A percentile compares a stretch with the other conserved stretches of the same genome.
These are phyloP conservation scores for Apiotrichum veenhuisii DNA, from an alignment of 1,284 basidiomycete species.

Conservation along the genomic window DNA sequence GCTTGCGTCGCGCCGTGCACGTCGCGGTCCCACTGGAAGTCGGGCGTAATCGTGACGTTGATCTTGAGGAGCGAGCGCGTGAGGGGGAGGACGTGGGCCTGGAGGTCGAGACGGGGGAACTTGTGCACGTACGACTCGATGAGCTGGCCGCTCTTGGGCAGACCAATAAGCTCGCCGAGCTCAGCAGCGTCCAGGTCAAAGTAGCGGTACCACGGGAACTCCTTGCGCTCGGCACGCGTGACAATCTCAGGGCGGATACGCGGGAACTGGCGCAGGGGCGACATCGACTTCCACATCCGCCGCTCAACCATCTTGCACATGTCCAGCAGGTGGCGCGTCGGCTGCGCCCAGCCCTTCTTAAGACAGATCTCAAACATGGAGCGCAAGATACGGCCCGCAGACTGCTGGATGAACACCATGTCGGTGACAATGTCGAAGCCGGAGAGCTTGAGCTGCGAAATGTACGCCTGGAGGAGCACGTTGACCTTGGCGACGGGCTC, in stretches of 20 bases:
- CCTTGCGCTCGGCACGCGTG: slow-evolving; percentile 91
- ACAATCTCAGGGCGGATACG: slow-evolving; percentile 64
- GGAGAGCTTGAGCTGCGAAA: slow-evolving; percentile 89
- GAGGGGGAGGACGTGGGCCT: slow-evolving; percentile 91
- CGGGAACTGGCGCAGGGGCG: slow-evolving; percentile 92
- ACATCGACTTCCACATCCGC: slow-evolving; percentile 97
- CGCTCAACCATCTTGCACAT: slow-evolving; percentile 97
- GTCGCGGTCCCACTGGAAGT: slow-evolving; percentile 96
- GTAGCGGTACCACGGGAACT: slow-evolving; percentile 97
- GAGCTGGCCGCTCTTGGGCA: slow-evolving; percentile 84
- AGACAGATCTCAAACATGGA: slow-evolving; percentile 98
- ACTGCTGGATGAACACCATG: slow-evolving; percentile 95
- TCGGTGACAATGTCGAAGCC: slow-evolving; percentile 96
- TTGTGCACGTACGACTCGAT: slow-evolving; percentile 93
- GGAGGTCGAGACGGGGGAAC: slow-evolving; percentile 90
- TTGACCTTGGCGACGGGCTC: slow-evolving; percentile 98
- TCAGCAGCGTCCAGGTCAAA: slow-evolving; percentile 85
- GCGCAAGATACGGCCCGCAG: slow-evolving; percentile 86
- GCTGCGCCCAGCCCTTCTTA: slow-evolving; percentile 95
- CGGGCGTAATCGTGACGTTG: slow-evolving; percentile 85
- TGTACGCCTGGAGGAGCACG: slow-evolving; percentile 90
- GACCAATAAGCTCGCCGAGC: slow-evolving; percentile 88
- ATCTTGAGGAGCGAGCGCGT: slow-evolving; percentile 83
- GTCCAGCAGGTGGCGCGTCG: slow-evolving; percentile 84
- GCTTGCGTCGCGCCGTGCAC: slow-evolving; percentile 82